These are phyloP conservation scores for Fusarium abutilonis DNA, from an alignment of 2,329 filamentous ascomycete genomes.

Conservation along the genomic window DNA sequence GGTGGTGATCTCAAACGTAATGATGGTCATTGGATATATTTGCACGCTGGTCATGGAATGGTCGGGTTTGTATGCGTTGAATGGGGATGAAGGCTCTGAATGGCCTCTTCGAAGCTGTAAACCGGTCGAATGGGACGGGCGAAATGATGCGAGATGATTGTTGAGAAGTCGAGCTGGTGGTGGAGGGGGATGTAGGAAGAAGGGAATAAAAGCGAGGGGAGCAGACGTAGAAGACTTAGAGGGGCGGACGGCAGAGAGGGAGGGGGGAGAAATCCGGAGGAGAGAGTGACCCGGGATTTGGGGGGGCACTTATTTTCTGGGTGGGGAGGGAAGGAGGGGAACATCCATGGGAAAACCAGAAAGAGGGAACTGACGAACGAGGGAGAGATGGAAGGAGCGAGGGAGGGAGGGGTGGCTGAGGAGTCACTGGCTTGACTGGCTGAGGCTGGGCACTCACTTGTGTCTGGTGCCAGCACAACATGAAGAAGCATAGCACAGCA, in stretches of 20 bases:
- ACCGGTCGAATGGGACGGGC: constrained; percentile 46
- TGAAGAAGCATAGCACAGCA: constrained; percentile 31
- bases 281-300: constrained; percentile 40
- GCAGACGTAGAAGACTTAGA: constrained; percentile 42
- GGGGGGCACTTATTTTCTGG: constrained; percentile 41
- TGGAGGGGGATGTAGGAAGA: constrained; percentile 39
- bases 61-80: constrained; percentile 47
- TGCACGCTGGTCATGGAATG: constrained; percentile 56
- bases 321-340: constrained; percentile 36
- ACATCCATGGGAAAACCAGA: constrained; percentile 37
- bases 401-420: constrained; percentile 47
- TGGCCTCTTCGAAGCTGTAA: constrained; percentile 44
- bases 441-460: constrained; percentile 38
- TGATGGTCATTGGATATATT: constrained; percentile 63
- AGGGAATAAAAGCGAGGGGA: constrained; percentile 47
- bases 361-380: constrained; percentile 6
- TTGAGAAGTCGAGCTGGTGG: constrained; percentile 41
- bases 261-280: constrained; percentile 44
- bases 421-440: constrained; percentile 29
- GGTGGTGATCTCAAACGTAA: constrained; percentile 60
- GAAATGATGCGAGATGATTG: constrained; percentile 42
- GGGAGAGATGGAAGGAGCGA: constrained; percentile 34
- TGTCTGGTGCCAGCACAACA: constrained; percentile 44
- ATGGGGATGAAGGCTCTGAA: constrained; percentile 45
- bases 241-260: constrained; percentile 43